Base-by-base conservation (phyloP, 768 basidiomycete species). In the Terana coerulea region DNA sequence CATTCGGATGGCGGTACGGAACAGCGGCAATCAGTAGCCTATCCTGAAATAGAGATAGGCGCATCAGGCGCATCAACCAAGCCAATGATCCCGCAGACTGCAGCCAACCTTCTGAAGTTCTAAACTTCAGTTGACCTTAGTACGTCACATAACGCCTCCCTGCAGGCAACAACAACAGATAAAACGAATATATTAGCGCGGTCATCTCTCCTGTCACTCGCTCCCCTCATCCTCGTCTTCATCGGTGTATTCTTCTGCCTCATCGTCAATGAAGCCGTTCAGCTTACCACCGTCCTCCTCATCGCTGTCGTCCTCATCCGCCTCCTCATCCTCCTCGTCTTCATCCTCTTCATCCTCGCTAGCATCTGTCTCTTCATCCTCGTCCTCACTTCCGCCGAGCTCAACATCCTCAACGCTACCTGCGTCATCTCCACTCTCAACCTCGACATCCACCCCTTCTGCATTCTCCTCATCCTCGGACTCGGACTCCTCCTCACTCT, bases 371-470 rank as follows among this genome's bases (percentile, higher is more conserved):
- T 75, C 78, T 17, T 76, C 75, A 7, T 75, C 81, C 33, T 73
- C 72, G 34, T 77, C 75, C 54, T 82, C 82, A 39, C 79, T 77
- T 1, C 79, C 83, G 52, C 86, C 86, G 12, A 88, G 69, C 59
- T 88, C 88, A 17, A 90, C 76, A 61, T 90, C 87, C 61, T 89
- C 91, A 37, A 91, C 71, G 60, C 89, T 89, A 10, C 84, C 88
- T 29, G 75, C 81, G 30, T 88, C 86, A 51, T 81, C 83, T 6
- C 71, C 83, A 33, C 77, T 81, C 59, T 85, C 83, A 36, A 75
- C 71, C 60, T 76, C 82, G 28, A 85, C 77, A 44, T 82, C 81
- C 65, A 77, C 75, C 29, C 68, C 66, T 40, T 70, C 70, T 52
- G 75, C 79, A 22, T 78, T 79, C 35, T 79, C 80, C 47, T 85